phyloP scores from a whole-genome alignment of 2,329 filamentous ascomycete species.

The Colletotrichum sp. region DNA sequence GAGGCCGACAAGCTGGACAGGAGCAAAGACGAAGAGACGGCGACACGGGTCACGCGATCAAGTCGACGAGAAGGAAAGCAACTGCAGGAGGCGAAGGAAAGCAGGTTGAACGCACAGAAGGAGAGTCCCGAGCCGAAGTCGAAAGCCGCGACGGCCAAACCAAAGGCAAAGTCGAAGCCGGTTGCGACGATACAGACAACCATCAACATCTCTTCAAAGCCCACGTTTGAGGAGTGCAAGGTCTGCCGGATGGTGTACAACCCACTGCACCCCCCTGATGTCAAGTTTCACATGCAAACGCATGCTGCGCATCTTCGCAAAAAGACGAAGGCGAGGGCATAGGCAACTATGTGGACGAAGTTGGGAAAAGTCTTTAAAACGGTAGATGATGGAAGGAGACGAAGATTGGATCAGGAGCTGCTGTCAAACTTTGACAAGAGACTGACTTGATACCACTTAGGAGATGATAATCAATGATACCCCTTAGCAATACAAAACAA shows the following conservation, averaged over 20 bases:
- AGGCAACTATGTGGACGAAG: fast-evolving
- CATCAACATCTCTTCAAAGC: slow-evolving; percentile 46
- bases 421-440: neutral
- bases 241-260: slow-evolving; percentile 49
- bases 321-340: neutral
- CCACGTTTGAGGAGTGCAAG: slow-evolving; percentile 48
- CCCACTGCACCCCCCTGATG: slow-evolving; percentile 46
- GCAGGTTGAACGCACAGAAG: neutral
- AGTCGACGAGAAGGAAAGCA: neutral
- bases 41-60: neutral
- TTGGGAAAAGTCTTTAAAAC: neutral
- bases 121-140: neutral
- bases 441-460: neutral
- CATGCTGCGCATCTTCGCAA: slow-evolving; percentile 26
- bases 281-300: slow-evolving; percentile 45
- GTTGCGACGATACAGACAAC: slow-evolving; percentile 42
- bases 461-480: slow-evolving; percentile 10
- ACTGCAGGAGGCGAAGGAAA: neutral
- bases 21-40: neutral
- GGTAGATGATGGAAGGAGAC: neutral
- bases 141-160: neutral
- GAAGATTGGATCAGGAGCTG: neutral
- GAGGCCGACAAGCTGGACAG: neutral
- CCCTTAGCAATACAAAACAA: neutral
- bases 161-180: slow-evolving; percentile 14